A percentile compares a stretch with the other conserved stretches of the same genome.
Evolutionary conservation across 345 rosid genomes (phyloP).

Genomic region (Rhodomyrtus tomentosa): DNA sequence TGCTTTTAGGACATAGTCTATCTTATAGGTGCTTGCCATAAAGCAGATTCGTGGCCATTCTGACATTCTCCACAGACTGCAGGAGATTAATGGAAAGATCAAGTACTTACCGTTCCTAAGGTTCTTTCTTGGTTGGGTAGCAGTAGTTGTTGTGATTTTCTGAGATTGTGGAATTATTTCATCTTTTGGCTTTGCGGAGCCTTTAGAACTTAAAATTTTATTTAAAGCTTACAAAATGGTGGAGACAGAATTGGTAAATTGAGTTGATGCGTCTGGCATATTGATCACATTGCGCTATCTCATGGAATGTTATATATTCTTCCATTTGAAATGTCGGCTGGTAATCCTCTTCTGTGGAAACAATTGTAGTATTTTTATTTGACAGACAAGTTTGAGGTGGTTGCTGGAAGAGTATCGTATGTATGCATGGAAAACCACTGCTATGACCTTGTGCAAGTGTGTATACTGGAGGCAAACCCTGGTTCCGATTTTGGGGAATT

Average conservation of each 20-base stretch:
- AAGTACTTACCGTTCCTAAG: background rate
- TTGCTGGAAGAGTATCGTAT: background rate
- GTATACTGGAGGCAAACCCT: background rate
- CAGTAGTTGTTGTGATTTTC: background rate
- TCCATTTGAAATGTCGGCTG: background rate
- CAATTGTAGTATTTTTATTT: background rate
- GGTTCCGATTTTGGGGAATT: background rate
- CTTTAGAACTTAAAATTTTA: background rate
- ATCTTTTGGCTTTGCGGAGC: background rate
- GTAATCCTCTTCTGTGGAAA: background rate
- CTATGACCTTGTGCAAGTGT: background rate
- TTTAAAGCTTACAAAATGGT: background rate
- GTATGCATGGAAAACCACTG: background rate
- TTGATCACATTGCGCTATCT: background rate
- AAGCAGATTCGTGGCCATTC: background rate
- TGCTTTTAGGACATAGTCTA: background rate
- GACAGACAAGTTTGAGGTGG: background rate
- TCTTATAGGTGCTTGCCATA: background rate
- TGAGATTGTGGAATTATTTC: background rate
- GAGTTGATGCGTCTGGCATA: background rate
- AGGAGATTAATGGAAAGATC: background rate
- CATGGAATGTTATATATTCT: background rate
- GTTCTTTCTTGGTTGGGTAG: background rate
- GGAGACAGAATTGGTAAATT: background rate
- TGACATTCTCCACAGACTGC: background rate